phyloP scores from a whole-genome alignment of 2,329 filamentous ascomycete genomes.

The Botrytis galanthina region DNA sequence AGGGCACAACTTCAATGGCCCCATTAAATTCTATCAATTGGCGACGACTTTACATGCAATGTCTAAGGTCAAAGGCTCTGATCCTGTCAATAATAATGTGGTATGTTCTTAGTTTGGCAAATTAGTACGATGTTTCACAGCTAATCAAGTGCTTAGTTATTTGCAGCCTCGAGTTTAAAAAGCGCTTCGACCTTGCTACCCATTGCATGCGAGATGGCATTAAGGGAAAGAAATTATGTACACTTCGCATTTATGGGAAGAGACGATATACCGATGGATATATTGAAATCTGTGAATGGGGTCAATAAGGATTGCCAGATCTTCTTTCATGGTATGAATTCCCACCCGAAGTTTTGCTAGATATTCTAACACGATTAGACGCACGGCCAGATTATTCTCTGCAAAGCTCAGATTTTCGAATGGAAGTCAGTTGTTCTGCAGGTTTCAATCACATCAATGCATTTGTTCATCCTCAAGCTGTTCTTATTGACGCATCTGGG shows the following conservation, averaged over 20 bases:
- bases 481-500: conserved; percentile 60
- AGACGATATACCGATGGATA: conserved; percentile 64
- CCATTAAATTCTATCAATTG: conserved; percentile 66
- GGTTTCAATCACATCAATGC: conserved; percentile 71
- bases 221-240: conserved; percentile 66
- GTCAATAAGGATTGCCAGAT: conserved; percentile 69
- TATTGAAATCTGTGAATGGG: conserved; percentile 75
- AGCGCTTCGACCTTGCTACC: conserved; percentile 73
- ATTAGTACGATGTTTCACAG: not conserved
- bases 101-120: conserved; percentile 43
- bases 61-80: conserved; percentile 51
- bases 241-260: conserved; percentile 80
- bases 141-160: conserved; percentile 48
- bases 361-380: conserved; percentile 48
- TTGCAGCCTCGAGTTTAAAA: conserved; percentile 71
- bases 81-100: conserved; percentile 62
- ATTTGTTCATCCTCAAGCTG: conserved; percentile 73
- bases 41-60: conserved; percentile 61
- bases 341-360: conserved; percentile 10
- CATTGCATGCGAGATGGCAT: conserved; percentile 83
- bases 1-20: conserved; percentile 62
- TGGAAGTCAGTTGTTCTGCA: conserved; percentile 61
- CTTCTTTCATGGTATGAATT: conserved; percentile 50
- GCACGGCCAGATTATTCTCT: conserved; percentile 72
- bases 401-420: conserved; percentile 67